Conservation (phyloP, 495 filamentous ascomycete species). For the Penicillium arizonense region DNA sequence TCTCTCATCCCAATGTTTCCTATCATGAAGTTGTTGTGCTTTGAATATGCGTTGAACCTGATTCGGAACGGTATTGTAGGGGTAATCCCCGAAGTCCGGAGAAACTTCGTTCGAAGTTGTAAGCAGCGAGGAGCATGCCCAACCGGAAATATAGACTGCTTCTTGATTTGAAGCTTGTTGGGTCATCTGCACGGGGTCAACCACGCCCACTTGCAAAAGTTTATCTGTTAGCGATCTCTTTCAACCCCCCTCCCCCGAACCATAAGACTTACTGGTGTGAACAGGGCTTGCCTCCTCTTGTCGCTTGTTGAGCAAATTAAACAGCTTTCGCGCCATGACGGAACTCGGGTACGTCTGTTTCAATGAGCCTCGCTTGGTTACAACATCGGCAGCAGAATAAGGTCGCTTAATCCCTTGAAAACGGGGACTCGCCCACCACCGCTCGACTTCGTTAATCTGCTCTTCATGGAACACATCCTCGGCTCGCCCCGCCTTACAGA, state of each 20-base stretch:
- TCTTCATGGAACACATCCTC: too few relatives aligned
- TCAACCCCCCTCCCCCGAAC: neutral
- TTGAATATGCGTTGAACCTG: constrained; percentile 95
- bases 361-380: constrained; percentile 84
- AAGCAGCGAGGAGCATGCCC: constrained; percentile 91
- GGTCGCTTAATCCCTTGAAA: constrained; percentile 88
- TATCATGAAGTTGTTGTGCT: constrained; percentile 93
- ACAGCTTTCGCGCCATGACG: constrained; percentile 90
- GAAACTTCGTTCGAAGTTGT: constrained; percentile 96
- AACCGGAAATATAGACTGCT: constrained; percentile 91
- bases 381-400: constrained; percentile 86
- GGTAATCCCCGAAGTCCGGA: constrained; percentile 96
- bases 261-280: constrained; percentile 67
- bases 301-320: constrained; percentile 77
- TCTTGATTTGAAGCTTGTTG: constrained; percentile 96
- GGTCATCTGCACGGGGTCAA: constrained; percentile 98
- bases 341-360: constrained; percentile 87
- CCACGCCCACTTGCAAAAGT: constrained; percentile 74
- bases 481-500: too few relatives aligned
- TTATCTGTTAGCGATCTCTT: neutral
- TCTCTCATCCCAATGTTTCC: constrained; percentile 86
- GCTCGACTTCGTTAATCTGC: too few relatives aligned
- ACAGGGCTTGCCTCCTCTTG: constrained; percentile 78
- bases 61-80: constrained; percentile 99
- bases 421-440: constrained; percentile 43